These are phyloP conservation scores for Trypanosomatidae sp. DNA, from an alignment of 208 protist species.

Conservation along the genomic window DNA sequence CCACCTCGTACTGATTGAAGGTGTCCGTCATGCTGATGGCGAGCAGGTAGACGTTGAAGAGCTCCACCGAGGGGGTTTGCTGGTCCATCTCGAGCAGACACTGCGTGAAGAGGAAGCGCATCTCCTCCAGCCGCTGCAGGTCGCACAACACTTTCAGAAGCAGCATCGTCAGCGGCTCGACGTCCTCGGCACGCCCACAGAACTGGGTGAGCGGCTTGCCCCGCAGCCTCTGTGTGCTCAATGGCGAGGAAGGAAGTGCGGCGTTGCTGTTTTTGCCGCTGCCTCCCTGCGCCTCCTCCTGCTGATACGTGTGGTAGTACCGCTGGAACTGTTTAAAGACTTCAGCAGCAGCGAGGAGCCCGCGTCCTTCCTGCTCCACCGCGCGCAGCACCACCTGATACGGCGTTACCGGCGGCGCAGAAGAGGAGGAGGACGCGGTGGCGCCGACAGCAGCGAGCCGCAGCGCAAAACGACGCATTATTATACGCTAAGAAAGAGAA, in stretches of 20 bases:
- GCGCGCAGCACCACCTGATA: conserved; percentile 62
- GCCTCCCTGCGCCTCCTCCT: conserved; percentile 13
- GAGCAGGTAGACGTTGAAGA: conserved; percentile 88
- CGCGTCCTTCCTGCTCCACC: conserved; percentile 52
- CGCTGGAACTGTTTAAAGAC: conserved; percentile 78
- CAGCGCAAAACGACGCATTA: conserved; percentile 5
- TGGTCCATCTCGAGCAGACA: conserved; percentile 66
- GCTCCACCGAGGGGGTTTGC: conserved; percentile 53
- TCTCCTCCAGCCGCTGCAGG: conserved; percentile 77
- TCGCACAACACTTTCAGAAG: conserved; percentile 89
- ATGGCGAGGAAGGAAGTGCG: too few species aligned
- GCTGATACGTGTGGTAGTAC: conserved; percentile 48
- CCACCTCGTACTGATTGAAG: conserved; percentile 86
- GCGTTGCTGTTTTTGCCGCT: too few species aligned
- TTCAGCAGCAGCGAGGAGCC: conserved; percentile 56
- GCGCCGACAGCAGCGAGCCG: too few species aligned
- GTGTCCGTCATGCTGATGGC: conserved; percentile 86
- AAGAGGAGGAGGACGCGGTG: too few species aligned
- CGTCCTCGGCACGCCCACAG: conserved; percentile 55
- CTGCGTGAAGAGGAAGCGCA: conserved; percentile 90
- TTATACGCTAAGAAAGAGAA: too few species aligned
- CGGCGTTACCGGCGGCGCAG: too few species aligned
- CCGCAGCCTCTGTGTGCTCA: too few species aligned
- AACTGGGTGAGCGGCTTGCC: conserved; percentile 70
- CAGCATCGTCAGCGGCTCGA: conserved; percentile 72